Evolutionary conservation across 2,329 filamentous ascomycete species (phyloP), one percentile per base, ranked within the genome.

Genomic region (Teratosphaeria viscida): DNA sequence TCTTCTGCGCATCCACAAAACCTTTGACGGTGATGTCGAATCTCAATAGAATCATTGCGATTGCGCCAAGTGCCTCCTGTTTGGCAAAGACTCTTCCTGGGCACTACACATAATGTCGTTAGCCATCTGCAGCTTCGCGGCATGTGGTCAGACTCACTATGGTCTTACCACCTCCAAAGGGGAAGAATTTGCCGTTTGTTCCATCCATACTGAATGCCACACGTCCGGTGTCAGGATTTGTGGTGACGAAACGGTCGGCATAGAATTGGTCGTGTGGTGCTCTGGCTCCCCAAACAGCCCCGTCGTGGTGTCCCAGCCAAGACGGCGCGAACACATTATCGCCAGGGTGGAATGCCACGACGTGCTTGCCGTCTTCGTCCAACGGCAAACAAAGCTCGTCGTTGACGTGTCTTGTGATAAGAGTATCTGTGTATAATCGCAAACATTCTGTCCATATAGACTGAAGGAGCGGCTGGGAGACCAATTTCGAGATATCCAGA

Each of bases 371-470:
- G 27, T 67, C 65, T 29, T 67, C 65, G 49, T 69, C 67, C 6
- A 69, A 55, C 1, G 70, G 70, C 1, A 74, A 58, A 0, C 58
- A 56, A 16, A 71, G 57, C 49, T 70, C 66, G 47, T 72, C 63
- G 7, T 62, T 56, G 5, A 71, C 49, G 32, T 65, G 68, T 5
- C 72, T 64, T 8, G 68, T 70, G 1, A 74, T 64, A 2, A 72
- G 62, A 10, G 71, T 60, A 54, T 71, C 69, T 11, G 67, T 65
- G 57, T 72, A 71, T 6, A 74, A 52, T 1, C 71, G 66, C n/a
- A 74, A 60, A 3, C 65, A 65, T 59, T 74, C 71, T 7, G 66
- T 66, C 63, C 68, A 73, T 19, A 73, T 62, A 53, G 68, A 71
- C 53, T 72, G 69, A 5, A 74, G 60, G 6, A 73, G 64, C 10